A percentile compares a stretch with the other conserved stretches of the same genome.
These are phyloP conservation scores for Fusarium sacchari DNA, from an alignment of 2,329 filamentous ascomycete species.

Conservation along the genomic window DNA sequence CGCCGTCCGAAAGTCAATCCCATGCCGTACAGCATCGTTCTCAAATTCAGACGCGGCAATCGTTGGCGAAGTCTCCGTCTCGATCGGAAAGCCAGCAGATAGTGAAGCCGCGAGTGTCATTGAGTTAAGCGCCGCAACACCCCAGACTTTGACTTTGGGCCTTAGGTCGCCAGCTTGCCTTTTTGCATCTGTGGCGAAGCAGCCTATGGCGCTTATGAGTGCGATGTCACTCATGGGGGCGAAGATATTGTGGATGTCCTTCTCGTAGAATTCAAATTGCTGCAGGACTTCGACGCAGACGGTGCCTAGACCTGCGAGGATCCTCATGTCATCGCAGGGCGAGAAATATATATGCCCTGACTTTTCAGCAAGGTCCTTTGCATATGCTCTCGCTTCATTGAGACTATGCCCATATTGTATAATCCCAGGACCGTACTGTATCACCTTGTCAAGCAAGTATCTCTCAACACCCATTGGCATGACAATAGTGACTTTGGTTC, in stretches of 20 bases:
- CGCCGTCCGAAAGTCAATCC: neutral
- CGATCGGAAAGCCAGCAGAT: neutral
- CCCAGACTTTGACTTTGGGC: neutral
- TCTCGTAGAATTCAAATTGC: neutral
- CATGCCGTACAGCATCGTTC: neutral
- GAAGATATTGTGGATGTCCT: neutral
- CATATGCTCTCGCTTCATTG: neutral
- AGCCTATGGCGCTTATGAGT: neutral
- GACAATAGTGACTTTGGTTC: neutral
- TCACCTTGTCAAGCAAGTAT: neutral
- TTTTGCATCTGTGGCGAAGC: neutral
- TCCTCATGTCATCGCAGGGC: neutral
- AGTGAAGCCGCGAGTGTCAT: neutral
- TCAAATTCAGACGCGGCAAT: neutral
- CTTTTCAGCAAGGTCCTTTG: neutral
- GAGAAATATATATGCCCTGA: neutral
- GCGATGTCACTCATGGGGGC: neutral
- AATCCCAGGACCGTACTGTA: neutral
- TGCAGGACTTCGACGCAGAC: neutral
- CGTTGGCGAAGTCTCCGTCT: neutral
- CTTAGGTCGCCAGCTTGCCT: neutral
- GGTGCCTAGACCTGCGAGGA: neutral
- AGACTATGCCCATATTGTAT: neutral
- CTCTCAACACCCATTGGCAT: neutral
- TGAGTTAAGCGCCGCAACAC: neutral